Evolutionary conservation across 116 monocot genomes (phyloP).

Genomic region (Papilionanthe hybrid): DNA sequence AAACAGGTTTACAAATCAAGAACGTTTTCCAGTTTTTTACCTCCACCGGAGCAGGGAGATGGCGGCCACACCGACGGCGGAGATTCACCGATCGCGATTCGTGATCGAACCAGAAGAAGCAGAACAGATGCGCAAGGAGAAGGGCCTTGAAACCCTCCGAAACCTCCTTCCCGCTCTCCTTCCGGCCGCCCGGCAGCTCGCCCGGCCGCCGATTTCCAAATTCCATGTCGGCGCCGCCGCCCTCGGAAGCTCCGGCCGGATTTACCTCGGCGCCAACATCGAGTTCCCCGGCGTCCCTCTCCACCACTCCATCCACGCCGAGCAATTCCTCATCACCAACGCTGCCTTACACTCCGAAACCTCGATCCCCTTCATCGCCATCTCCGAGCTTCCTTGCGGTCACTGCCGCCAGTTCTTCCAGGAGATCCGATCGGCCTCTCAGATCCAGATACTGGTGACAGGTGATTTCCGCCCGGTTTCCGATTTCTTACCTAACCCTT

Average conservation of each 20-base stretch:
- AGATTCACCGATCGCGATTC: constrained; percentile 2
- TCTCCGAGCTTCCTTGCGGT: constrained; percentile 85
- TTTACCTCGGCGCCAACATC: constrained; percentile 81
- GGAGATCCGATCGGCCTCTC: constrained; percentile 54
- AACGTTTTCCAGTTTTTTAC: background rate
- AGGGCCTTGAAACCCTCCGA: background rate
- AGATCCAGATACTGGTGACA: constrained; percentile 52
- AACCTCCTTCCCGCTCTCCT: constrained; percentile 68
- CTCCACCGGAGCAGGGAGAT: background rate
- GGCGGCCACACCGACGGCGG: background rate
- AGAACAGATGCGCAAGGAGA: background rate
- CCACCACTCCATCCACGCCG: constrained; percentile 94
- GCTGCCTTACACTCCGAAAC: constrained; percentile 43
- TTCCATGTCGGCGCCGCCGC: constrained; percentile 76
- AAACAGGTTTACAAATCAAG: background rate
- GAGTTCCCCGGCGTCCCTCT: constrained; percentile 88
- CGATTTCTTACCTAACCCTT: constrained; percentile 55
- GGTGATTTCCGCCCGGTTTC: constrained; percentile 40
- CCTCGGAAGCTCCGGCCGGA: constrained; percentile 58
- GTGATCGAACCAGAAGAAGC: constrained; percentile 20
- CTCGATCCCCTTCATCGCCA: constrained; percentile 56
- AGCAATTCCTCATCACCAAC: constrained; percentile 86
- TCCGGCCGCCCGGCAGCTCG: constrained; percentile 41
- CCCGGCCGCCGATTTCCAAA: constrained; percentile 62
- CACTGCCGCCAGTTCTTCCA: constrained; percentile 99